Evolutionary conservation across 306 rosid genomes (phyloP).

Genomic region (Coriaria nepalensis): DNA sequence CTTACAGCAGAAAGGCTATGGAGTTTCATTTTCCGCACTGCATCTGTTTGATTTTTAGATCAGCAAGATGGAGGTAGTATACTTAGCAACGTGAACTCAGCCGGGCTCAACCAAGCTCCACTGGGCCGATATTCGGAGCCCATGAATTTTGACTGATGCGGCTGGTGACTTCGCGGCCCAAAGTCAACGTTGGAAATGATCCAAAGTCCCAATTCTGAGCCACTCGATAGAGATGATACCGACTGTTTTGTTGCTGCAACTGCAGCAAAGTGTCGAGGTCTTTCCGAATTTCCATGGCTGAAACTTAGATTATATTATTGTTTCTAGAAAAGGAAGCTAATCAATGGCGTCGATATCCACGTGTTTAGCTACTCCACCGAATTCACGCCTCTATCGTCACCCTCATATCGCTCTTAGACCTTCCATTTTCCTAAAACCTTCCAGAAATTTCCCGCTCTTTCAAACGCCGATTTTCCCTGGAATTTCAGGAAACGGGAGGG

Average conservation of each 20-base stretch:
- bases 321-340: background rate
- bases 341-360: constrained; percentile 62
- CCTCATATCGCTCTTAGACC: constrained; percentile 17
- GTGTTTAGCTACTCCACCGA: constrained; percentile 41
- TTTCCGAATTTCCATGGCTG: constrained; percentile 19
- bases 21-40: constrained; percentile 10
- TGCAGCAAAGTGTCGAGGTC: background rate
- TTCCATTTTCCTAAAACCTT: constrained; percentile 14
- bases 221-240: constrained; percentile 18
- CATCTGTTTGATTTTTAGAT: no score
- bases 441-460: constrained; percentile 9
- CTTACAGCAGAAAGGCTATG: constrained; percentile 16
- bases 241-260: background rate
- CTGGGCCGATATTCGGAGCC: no score
- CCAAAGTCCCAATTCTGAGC: constrained; percentile 16
- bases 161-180: no score
- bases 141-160: no score
- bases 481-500: constrained; percentile 19
- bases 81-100: no score
- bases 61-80: no score
- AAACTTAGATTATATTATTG: constrained; percentile 12
- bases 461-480: constrained; percentile 25
- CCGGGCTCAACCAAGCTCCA: no score
- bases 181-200: background rate
- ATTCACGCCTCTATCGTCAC: constrained; percentile 18